These are phyloP conservation scores for Candida labiduridarum DNA, from an alignment of 1,139 yeast genomes.

Conservation along the genomic window DNA sequence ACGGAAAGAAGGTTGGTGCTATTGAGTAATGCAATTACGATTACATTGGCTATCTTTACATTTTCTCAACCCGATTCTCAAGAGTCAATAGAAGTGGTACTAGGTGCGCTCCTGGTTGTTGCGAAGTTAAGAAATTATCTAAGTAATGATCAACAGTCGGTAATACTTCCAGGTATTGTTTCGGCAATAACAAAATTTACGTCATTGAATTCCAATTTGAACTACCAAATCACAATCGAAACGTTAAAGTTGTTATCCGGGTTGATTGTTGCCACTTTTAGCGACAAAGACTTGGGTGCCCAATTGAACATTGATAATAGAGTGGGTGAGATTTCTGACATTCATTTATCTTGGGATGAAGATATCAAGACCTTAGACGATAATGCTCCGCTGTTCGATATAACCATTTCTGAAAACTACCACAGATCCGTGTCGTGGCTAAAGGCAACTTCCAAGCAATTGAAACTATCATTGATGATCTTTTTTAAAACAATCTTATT, in stretches of 20 bases:
- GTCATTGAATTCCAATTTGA: slow-evolving; percentile 25
- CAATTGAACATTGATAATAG: slow-evolving; percentile 11
- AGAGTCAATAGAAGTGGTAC: slow-evolving; percentile 10
- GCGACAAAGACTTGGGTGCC: slow-evolving; percentile 27
- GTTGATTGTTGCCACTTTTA: slow-evolving; percentile 30
- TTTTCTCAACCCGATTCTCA: slow-evolving; percentile 14
- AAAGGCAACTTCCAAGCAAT: slow-evolving; percentile 61
- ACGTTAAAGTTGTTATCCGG: slow-evolving; percentile 25
- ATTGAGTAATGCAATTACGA: slow-evolving; percentile 31
- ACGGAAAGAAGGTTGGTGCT: slow-evolving; percentile 23
- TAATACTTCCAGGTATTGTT: slow-evolving; percentile 43
- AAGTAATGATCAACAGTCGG: slow-evolving; percentile 34
- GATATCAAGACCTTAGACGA: slow-evolving; percentile 13
- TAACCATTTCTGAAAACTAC: slow-evolving; percentile 12
- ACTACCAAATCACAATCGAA: slow-evolving; percentile 24
- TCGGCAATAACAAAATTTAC: slow-evolving; percentile 36
- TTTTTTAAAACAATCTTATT: slow-evolving; percentile 30
- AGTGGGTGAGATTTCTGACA: slow-evolving; percentile 16
- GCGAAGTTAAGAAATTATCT: slow-evolving; percentile 16
- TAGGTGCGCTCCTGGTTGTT: slow-evolving; percentile 9
- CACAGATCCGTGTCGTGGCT: slow-evolving; percentile 62
- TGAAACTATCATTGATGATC: slow-evolving; percentile 47
- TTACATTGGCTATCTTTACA: slow-evolving; percentile 22
- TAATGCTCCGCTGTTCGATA: slow-evolving; percentile 7
- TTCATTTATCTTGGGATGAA: slow-evolving; percentile 24